Conservation (phyloP, 192 early-diverging fungal species). For the Endogone sp. region DNA sequence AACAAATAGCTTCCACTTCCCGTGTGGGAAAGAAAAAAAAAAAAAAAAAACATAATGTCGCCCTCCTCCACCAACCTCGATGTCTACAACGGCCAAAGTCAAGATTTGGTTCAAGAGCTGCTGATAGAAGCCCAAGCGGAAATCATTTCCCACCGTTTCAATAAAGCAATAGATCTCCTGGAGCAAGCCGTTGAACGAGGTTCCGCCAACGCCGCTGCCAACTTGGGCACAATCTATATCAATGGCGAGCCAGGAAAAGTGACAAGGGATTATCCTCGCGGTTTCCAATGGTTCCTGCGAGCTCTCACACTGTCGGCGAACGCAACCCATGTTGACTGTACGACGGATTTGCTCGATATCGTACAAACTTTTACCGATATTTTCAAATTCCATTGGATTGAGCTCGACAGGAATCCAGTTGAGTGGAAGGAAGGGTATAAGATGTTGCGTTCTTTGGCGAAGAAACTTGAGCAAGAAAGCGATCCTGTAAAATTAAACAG, state of each 20-base stretch:
- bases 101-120: neutral
- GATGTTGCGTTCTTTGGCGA: neutral
- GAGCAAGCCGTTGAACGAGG: neutral
- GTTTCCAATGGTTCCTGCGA: neutral
- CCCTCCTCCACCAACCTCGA: neutral
- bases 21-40: no score
- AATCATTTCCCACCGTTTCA: neutral
- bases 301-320: neutral
- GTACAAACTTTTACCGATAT: neutral
- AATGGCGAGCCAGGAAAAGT: neutral
- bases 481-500: neutral
- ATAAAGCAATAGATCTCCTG: neutral
- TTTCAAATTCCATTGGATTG: neutral
- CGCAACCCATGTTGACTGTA: neutral
- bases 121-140: neutral
- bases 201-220: neutral
- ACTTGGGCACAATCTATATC: neutral
- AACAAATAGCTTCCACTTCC: no score
- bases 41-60: neutral
- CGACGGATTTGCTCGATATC: neutral
- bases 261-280: neutral
- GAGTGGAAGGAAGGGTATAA: neutral
- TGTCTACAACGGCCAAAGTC: neutral
- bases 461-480: neutral
- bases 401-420: neutral